Evolutionary conservation across 1,284 basidiomycete genomes (phyloP).

Genomic region (Puccinia triticina): DNA sequence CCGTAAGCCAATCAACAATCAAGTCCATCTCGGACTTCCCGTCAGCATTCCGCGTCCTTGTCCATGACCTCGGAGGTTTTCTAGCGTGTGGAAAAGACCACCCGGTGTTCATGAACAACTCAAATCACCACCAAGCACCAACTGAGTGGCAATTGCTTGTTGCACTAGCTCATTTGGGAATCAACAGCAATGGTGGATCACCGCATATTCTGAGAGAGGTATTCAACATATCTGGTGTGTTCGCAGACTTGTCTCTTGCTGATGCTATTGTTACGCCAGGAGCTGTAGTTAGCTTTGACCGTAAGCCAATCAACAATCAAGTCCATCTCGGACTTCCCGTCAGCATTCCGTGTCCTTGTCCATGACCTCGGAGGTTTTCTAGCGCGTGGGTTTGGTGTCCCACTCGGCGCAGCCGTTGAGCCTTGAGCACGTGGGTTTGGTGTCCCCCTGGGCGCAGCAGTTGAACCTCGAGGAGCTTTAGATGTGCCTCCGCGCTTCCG

Average conservation of each 20-base stretch:
- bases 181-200: no score
- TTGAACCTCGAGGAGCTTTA: background rate
- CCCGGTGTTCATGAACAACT: no score
- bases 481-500: background rate
- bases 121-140: no score
- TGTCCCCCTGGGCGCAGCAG: no score
- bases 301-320: conserved; percentile 1
- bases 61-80: background rate
- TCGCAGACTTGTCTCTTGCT: background rate
- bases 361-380: background rate
- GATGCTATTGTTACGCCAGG: background rate
- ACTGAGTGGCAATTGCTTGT: no score
- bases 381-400: no score
- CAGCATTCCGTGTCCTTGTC: background rate
- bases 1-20: background rate
- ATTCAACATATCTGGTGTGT: no score
- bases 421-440: no score
- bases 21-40: background rate
- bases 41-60: background rate
- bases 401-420: no score
- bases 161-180: no score
- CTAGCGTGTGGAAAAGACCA: no score
- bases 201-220: no score
- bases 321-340: background rate
- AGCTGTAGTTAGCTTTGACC: background rate